phyloP scores from a whole-genome alignment of 495 filamentous ascomycete species.

The Achaetomiella virescens region DNA sequence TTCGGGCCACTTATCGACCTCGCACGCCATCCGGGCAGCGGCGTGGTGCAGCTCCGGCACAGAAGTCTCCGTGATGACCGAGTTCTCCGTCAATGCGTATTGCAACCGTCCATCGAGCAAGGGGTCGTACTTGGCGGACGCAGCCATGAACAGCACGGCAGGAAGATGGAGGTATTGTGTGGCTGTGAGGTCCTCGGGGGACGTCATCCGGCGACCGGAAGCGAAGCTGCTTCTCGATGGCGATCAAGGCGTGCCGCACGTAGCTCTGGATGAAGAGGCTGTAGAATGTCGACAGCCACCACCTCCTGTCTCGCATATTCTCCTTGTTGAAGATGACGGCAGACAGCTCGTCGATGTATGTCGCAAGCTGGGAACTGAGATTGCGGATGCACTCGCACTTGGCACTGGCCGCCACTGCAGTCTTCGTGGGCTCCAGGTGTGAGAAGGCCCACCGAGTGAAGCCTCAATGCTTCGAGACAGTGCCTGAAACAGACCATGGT shows the following conservation, averaged over 20 bases:
- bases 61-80: constrained; percentile 24
- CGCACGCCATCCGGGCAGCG: constrained; percentile 22
- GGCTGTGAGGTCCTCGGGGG: constrained; percentile 20
- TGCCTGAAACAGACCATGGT: constrained; percentile 29
- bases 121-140: constrained; percentile 29
- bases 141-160: constrained; percentile 25
- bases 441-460: constrained; percentile 22
- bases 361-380: constrained; percentile 15
- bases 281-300: constrained; percentile 35
- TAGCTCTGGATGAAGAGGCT: constrained; percentile 33
- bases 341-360: constrained; percentile 30
- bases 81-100: constrained; percentile 26
- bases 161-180: constrained; percentile 28
- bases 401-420: constrained; percentile 23
- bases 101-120: constrained; percentile 24
- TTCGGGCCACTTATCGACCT: constrained; percentile 28
- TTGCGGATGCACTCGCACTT: constrained; percentile 29
- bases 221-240: constrained; percentile 27
- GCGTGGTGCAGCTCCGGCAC: constrained; percentile 26
- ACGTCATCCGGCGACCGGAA: constrained; percentile 22
- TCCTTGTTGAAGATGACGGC: constrained; percentile 36
- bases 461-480: constrained; percentile 26
- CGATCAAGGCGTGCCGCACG: constrained; percentile 28
- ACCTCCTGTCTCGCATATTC: constrained; percentile 31
- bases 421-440: constrained; percentile 14